Conservation (phyloP, 768 basidiomycete genomes). For the Lactarius hatsudake region DNA sequence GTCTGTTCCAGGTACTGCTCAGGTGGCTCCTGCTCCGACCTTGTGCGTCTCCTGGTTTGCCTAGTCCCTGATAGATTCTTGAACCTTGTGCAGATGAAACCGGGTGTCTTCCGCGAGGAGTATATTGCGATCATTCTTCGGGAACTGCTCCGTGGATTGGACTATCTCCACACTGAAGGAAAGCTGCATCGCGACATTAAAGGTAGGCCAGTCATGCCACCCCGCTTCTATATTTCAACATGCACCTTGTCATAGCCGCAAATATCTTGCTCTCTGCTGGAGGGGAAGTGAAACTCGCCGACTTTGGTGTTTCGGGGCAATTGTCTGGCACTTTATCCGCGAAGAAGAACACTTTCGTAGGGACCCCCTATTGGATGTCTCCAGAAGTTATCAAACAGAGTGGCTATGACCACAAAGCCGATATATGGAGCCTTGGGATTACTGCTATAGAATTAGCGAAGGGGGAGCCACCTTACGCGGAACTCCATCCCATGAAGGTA, state of each 20-base stretch:
- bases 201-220: conserved; percentile 47
- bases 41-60: conserved; percentile 52
- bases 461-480: conserved; percentile 97
- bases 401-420: conserved; percentile 98
- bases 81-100: conserved; percentile 76
- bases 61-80: conserved; percentile 16
- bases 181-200: conserved; percentile 99
- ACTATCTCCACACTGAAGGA: conserved; percentile 93
- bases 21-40: conserved; percentile 95
- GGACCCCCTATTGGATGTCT: conserved; percentile 99
- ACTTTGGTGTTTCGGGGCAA: conserved; percentile 98
- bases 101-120: conserved; percentile 95
- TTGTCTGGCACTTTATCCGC: conserved; percentile 88
- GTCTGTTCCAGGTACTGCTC: conserved; percentile 76
- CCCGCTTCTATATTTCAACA: background rate
- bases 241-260: conserved; percentile 57
- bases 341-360: conserved; percentile 98
- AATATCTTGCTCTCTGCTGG: conserved; percentile 90
- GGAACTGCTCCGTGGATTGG: conserved; percentile 87
- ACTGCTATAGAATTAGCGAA: conserved; percentile 97
- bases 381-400: conserved; percentile 99
- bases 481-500: conserved; percentile 99
- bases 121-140: conserved; percentile 97
- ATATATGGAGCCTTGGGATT: conserved; percentile 98
- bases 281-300: conserved; percentile 96